These are phyloP conservation scores for Hyaloperonospora brassicae DNA, from an alignment of 352 stramenopile species.

Conservation along the genomic window DNA sequence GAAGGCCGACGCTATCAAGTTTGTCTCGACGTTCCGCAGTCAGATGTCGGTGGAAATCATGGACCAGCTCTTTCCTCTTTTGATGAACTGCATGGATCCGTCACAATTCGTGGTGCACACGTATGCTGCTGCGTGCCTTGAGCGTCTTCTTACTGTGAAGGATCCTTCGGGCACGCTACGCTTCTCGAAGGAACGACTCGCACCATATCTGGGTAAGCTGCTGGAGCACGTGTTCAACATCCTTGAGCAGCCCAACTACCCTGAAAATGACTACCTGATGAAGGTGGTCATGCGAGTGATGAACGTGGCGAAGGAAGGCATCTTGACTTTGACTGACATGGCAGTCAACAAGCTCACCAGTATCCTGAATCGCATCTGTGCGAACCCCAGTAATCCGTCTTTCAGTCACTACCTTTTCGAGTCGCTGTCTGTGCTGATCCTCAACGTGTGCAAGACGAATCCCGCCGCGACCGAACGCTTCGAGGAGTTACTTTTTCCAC, in stretches of 20 bases:
- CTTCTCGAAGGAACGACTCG: conserved; percentile 81
- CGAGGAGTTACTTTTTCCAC: conserved; percentile 94
- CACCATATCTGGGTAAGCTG: conserved; percentile 88
- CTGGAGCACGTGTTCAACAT: conserved; percentile 95
- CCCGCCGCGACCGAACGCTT: conserved; percentile 79
- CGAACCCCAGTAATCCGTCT: conserved; percentile 96
- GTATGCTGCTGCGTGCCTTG: conserved; percentile 93
- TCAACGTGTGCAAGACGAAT: conserved; percentile 88
- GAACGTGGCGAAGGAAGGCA: conserved; percentile 88
- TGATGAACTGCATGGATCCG: conserved; percentile 84
- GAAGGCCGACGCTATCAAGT: conserved; percentile 97
- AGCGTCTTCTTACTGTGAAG: conserved; percentile 95
- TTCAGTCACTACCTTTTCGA: conserved; percentile 99
- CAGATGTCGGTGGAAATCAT: conserved; percentile 92
- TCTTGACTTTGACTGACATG: conserved; percentile 87
- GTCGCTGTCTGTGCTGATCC: conserved; percentile 93
- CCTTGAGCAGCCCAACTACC: conserved; percentile 88
- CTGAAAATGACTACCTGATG: conserved; percentile 99
- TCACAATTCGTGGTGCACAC: conserved; percentile 94
- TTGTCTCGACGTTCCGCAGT: conserved; percentile 97
- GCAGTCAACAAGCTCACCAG: conserved; percentile 93
- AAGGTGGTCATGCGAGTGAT: conserved; percentile 96
- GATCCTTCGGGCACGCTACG: conserved; percentile 53
- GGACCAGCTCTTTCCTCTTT: conserved; percentile 87
- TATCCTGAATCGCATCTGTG: conserved; percentile 91